Base-by-base conservation (phyloP, 2,329 filamentous ascomycete genomes). In the Xylaria digitata region DNA sequence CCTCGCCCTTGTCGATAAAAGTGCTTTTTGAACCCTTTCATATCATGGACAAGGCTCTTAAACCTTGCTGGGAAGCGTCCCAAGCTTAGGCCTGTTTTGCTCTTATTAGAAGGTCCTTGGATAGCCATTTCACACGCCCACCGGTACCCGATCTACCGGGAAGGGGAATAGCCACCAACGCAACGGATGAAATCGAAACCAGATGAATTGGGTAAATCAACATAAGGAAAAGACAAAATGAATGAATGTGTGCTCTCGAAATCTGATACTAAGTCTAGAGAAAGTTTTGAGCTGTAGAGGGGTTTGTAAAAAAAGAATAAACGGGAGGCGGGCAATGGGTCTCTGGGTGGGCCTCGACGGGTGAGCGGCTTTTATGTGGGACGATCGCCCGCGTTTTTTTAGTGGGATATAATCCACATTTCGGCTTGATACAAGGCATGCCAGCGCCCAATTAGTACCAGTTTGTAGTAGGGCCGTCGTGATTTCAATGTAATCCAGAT, bases 21-120 rank as follows among this genome's bases (percentile, higher is more conserved):
- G 13, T 65, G 59, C 42, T 69, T 71, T 56, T 62, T 71, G 40
- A 74, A 67, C 57, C 60, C 66, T 65, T 71, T 75, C 63, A 77
- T 73, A 54, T 75, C 74, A 49, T 71, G 69, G 42, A 76, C 70
- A 40, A 77, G 70, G 63, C 62, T 70, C 69, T 73, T 75, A 21
- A 76, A 65, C 30, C 70, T 75, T 17, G 60, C 67, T 40, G 73
- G 72, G 59, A 74, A 68, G 56, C 65, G 46, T 50, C 69, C 73
- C 34, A 70, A 64, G 63, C 54, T 67, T 61, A 70, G 65, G 66
- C 53, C 66, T 57, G 59, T 59, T 53, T 63, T 72, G 56, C 59
- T 70, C 61, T 63, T 58, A 57, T 59, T 53, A 71, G 64, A 64
- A 66, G 67, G 56, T 34, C 46, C 64, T 40, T 65, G 57, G 63